Base-by-base conservation (phyloP, 371 early-diverging fungal genomes). In the Saksenaea oblongispora region DNA sequence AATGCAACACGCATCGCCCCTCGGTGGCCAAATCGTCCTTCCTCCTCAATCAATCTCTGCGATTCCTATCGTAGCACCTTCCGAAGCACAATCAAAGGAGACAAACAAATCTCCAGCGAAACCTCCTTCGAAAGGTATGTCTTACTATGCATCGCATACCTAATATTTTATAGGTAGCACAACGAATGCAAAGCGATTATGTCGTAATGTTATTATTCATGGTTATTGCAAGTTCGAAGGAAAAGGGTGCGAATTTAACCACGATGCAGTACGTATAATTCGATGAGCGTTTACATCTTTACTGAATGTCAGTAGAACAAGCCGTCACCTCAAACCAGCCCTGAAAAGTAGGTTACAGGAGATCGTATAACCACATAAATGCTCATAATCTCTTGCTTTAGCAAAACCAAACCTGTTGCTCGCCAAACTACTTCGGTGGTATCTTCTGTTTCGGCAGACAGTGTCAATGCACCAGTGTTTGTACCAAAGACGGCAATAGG, bases 181-280 rank as follows among this genome's bases (percentile, higher is more conserved):
- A 61, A 71, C 65, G 53, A 81, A 63, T 65, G 70, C 76, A 63
- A 86, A 81, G 66, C 82, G 91, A 34, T 72, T 82, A 28, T 94
- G 93, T 71, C 83, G 92, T 55, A 91, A 94, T 71, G 82, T 94
- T 39, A 88, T 92, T 65, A 92, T 92, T 64, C 91, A 92, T 72
- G 95, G 95, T 5, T 89, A 84, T 67, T 95, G 95, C 83, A 92
- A 92, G 74, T 91, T 76, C 62, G 90, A 93, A 80, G 83, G 84
- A 63, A 89, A 88, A 64, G 93, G 95, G 1, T 95, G 95, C 76
- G 89, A 90, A 76, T 95, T 91, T 74, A 90, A 89, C 61, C 95
- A 95, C 64, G 90, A 91, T 54, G 70, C 71, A 58, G 90, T 88
- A 80, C 59, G 78, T 71, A 15, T 39, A 26, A 61, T 36, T 2